Evolutionary conservation across 179 eudicot genomes (phyloP), one percentile per base, ranked within the genome.

Genomic region (Beta lomatogona): DNA sequence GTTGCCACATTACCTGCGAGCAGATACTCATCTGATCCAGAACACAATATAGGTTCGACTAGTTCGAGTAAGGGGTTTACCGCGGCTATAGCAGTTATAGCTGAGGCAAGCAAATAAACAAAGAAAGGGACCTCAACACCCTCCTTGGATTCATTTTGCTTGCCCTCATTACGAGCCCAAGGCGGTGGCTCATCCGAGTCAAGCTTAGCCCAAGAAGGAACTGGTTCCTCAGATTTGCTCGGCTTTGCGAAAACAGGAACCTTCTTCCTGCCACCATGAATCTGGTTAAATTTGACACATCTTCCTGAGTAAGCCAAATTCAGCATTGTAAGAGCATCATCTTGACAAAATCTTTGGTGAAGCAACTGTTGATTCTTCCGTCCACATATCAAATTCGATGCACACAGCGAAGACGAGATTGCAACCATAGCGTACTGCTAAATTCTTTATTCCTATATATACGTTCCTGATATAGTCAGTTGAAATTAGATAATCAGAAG

Each of bases 31-130:
- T 25, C 28, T 25, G 28, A 25, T 25, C 28, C 28, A 25, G 28
- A 25, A 25, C 28, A 25, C 28, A 25, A 0, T 25, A 25, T 25
- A 25, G 28, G 28, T 25, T 25, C 28, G 28, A 25, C 28, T 25
- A 25, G 28, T 25, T 25, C 28, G 28, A 25, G 28, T 25, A 25
- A 54, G 77, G 46, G 78, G 61, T 83, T 83, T 85, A 96, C 97
- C 46, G 98, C 98, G 15, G 99, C 99, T 79, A 96, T 96, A 63
- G 99, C 97, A 82, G 97, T 94, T 60, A 96, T 80, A 57, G 97
- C 97, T 48, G 99, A 96, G 72, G 98, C 96, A 79, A 95, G 94
- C 85, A 95, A 87, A 82, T 95, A 95, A 21, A 88, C 98, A 85
- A 46, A 76, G 89, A 88, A 94, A 44, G 98, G 99, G 69, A 88